A percentile compares a stretch with the other conserved stretches of the same genome.
Conservation (phyloP, 805 yeast genomes). For the Scheffersomyces amazonensis region DNA sequence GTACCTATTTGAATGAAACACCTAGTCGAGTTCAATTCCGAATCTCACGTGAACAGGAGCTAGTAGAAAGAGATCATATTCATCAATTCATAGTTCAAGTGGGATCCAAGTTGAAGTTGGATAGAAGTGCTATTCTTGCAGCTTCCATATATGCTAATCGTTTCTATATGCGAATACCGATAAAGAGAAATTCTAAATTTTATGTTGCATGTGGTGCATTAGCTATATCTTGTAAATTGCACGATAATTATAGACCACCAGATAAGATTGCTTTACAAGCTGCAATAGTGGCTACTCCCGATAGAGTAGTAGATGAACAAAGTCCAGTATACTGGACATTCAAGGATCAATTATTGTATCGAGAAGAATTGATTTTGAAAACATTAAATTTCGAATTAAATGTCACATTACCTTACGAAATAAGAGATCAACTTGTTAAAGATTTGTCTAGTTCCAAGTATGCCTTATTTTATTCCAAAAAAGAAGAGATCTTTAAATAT, state of each 20-base stretch:
- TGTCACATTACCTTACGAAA: conserved; percentile 36
- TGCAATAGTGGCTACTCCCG: conserved; percentile 31
- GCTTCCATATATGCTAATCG: conserved; percentile 39
- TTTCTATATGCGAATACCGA: conserved; percentile 40
- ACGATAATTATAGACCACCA: conserved; percentile 42
- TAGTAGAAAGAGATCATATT: conserved; percentile 34
- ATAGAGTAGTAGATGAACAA: conserved; percentile 33
- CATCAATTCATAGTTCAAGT: conserved; percentile 36
- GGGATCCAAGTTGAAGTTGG: conserved; percentile 35
- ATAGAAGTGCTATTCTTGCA: conserved; percentile 40
- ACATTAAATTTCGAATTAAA: conserved; percentile 38
- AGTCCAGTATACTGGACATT: conserved; percentile 41
- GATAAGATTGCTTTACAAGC: conserved; percentile 41
- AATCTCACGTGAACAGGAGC: conserved; percentile 32
- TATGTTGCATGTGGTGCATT: conserved; percentile 43
- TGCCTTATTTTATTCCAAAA: conserved; percentile 12
- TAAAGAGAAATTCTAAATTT: conserved; percentile 38
- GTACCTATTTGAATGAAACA: conserved; percentile 23
- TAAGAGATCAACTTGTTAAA: conserved; percentile 21
- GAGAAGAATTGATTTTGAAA: conserved; percentile 41
- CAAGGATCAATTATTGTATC: conserved; percentile 41
- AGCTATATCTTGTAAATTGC: conserved; percentile 40
- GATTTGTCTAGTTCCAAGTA: conserved; percentile 2
- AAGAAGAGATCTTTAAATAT: conserved; percentile 18
- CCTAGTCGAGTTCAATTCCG: conserved; percentile 30